Evolutionary conservation across 495 filamentous ascomycete species (phyloP).

Genomic region (Penicillium diatomitis): DNA sequence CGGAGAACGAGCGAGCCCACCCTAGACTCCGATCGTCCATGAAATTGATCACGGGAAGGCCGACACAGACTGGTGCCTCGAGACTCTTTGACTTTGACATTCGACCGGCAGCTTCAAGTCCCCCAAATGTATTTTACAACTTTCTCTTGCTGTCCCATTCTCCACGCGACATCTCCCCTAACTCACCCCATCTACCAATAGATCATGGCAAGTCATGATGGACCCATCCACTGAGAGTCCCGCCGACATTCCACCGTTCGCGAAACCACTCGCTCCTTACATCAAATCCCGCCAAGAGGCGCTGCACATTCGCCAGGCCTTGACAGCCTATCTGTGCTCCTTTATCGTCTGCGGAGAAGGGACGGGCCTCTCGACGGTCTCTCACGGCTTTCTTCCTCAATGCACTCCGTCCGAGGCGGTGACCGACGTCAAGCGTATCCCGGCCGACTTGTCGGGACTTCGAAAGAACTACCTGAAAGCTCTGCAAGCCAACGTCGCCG

Average conservation of each 20-base stretch:
- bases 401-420: constrained; percentile 28
- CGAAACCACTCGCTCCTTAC: constrained; percentile 36
- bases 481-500: constrained; percentile 47
- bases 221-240: constrained; percentile 9
- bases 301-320: constrained; percentile 35
- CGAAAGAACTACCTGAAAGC: constrained; percentile 48
- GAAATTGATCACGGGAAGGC: no score
- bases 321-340: constrained; percentile 35
- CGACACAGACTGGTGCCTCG: no score
- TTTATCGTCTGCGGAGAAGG: constrained; percentile 28
- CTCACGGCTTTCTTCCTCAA: constrained; percentile 28
- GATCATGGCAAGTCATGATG: constrained; percentile 18
- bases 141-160: background rate
- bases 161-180: background rate
- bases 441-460: constrained; percentile 29
- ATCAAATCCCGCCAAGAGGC: constrained; percentile 36
- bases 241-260: constrained; percentile 33
- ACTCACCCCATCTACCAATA: constrained; percentile 8
- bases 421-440: constrained; percentile 28
- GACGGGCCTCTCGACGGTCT: constrained; percentile 10
- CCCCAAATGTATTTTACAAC: no score
- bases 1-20: no score
- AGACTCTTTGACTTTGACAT: no score
- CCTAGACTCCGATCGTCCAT: no score
- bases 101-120: no score